These are phyloP conservation scores for Ophiosphaerella korrae DNA, from an alignment of 2,329 filamentous ascomycete genomes.

Conservation along the genomic window DNA sequence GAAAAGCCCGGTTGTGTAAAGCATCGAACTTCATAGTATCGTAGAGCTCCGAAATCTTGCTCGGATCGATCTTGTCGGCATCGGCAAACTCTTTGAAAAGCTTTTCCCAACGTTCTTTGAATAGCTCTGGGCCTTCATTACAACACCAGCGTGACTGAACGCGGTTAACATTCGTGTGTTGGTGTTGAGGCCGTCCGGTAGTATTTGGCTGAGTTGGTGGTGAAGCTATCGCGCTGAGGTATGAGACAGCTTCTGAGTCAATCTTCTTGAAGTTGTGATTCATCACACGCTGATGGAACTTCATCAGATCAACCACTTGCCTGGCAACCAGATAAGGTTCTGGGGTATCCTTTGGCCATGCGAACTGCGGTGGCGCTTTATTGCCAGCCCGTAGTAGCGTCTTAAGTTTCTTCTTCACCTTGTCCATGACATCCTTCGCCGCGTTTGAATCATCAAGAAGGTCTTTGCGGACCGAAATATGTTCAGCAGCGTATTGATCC, in stretches of 20 bases:
- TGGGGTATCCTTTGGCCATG: slow-evolving; percentile 94
- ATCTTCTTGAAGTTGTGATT: slow-evolving; percentile 88
- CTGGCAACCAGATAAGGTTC: slow-evolving; percentile 93
- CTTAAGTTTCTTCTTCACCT: slow-evolving; percentile 99
- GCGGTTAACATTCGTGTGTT: slow-evolving; percentile 37
- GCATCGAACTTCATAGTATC: slow-evolving; percentile 99
- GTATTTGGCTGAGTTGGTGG: slow-evolving; percentile 40
- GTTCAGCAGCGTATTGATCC: slow-evolving; percentile 82
- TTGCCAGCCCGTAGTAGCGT: slow-evolving; percentile 89
- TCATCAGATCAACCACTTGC: slow-evolving; percentile 93
- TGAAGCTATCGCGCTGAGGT: slow-evolving; percentile 55
- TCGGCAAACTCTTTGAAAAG: slow-evolving; percentile 96
- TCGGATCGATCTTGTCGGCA: slow-evolving; percentile 95
- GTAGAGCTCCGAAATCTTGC: slow-evolving; percentile 97
- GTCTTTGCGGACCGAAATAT: slow-evolving; percentile 91
- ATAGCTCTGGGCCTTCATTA: slow-evolving; percentile 91
- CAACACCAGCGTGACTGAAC: slow-evolving; percentile 96
- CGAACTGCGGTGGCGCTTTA: slow-evolving; percentile 90
- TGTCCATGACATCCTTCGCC: slow-evolving; percentile 98
- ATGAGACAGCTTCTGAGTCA: slow-evolving; percentile 67
- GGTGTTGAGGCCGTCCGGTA: slow-evolving; percentile 46
- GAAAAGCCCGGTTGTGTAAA: slow-evolving; percentile 91
- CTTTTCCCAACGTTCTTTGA: slow-evolving; percentile 98
- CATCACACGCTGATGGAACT: slow-evolving; percentile 95
- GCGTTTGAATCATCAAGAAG: slow-evolving; percentile 96